Evolutionary conservation across 805 yeast species (phyloP), one percentile per base, ranked within the genome.

Genomic region (Barnettozyma sucrosica): DNA sequence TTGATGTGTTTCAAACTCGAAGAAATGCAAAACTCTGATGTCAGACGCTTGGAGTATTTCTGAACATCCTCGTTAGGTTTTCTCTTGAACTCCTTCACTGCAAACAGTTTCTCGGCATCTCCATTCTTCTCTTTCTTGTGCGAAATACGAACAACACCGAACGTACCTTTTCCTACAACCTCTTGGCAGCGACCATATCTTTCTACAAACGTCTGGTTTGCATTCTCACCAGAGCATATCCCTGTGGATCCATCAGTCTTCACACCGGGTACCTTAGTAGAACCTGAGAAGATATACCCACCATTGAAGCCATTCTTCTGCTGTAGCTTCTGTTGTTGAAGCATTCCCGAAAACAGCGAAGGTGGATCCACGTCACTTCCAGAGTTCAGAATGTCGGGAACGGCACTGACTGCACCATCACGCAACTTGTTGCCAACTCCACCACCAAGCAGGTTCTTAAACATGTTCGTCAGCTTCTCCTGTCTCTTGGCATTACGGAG

Each of bases 131-230:
- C 54, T 57, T 77, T 80, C 63, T 84, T 84, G 70, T 90, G 97
- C 7, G 95, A 77, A 5, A 93, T 79, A 51, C 97, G 74, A 19
- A 92, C 98, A 41, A 89, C 88, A 18, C 99, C 99, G 70, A 86
- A 92, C 0, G 97, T 82, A 19, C 98, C 98, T 44, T 86, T 77
- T 23, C 99, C 99, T 53, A 93, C 79, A 42, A 90, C 87, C 64
- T 92, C 98, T 66, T 89, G 96, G 64, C 98, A 92, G 45, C 85
- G 77, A 38, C 99, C 99, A 64, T 92, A 92, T 63, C 90, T 86
- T 56, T 89, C 90, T 8, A 81, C 84, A 64, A 92, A 85, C 9
- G 90, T 79, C 42, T 80, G 79, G 47, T 52, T 55, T 9, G 23
- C 33, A 39, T 39, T 39, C 33, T 46, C 37, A 4, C 51, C 37